A percentile compares a stretch with the other conserved stretches of the same genome.
Evolutionary conservation across 106 monocot genomes (phyloP).

Genomic region (Acorus gramineus): DNA sequence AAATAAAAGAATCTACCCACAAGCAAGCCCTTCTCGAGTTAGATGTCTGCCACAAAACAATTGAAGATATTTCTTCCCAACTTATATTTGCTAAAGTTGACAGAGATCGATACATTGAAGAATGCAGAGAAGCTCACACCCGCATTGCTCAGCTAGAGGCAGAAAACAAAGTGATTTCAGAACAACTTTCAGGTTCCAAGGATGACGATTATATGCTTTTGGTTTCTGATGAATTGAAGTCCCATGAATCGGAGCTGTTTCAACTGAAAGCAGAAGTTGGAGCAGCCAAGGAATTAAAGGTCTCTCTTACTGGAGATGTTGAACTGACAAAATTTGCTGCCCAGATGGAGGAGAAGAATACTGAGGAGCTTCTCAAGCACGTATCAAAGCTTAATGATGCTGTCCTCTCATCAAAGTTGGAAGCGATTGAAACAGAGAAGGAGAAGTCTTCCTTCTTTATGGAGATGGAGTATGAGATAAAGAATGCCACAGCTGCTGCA

Average conservation of each 20-base stretch:
- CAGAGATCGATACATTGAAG: constrained; percentile 9
- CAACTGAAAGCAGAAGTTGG: constrained; percentile 5
- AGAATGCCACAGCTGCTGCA: constrained; percentile 7
- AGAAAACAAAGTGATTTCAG: constrained; percentile 5
- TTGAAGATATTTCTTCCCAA: constrained; percentile 7
- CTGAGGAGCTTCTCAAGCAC: not conserved
- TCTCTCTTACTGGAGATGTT: not conserved
- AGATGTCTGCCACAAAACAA: constrained; percentile 10
- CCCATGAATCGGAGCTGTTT: constrained; percentile 13
- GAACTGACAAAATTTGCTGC: constrained; percentile 1
- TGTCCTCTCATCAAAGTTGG: constrained; percentile 8
- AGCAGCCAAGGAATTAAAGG: constrained; percentile 11
- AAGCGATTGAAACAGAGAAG: constrained; percentile 11
- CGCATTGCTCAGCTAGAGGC: constrained; percentile 20
- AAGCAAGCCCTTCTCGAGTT: constrained; percentile 10
- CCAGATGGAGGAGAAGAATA: constrained; percentile 12
- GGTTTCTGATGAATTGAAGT: constrained; percentile 11
- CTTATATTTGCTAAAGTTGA: constrained; percentile 15
- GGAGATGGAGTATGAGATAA: constrained; percentile 13
- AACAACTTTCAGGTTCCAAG: constrained; percentile 2
- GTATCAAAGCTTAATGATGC: constrained; percentile 4
- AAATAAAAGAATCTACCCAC: constrained; percentile 9
- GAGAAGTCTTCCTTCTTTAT: constrained; percentile 10
- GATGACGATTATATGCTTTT: not conserved
- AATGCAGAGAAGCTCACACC: constrained; percentile 14